Percentiles rank a stretch among this genome's conserved stretches.
These are phyloP conservation scores for Claviceps africana DNA, from an alignment of 2,329 filamentous ascomycete genomes.

Conservation along the genomic window DNA sequence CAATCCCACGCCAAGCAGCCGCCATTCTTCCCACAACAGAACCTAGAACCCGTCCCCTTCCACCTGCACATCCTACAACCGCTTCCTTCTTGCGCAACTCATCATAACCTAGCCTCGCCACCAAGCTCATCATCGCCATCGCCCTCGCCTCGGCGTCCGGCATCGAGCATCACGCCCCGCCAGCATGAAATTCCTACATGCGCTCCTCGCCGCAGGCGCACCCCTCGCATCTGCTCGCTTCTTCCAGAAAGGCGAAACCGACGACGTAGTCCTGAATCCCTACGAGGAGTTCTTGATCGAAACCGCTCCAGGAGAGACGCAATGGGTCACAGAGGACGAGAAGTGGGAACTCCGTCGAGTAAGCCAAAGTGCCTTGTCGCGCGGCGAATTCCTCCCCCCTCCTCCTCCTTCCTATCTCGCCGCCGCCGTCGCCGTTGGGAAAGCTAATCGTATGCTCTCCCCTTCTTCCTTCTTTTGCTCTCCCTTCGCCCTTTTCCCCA, in stretches of 20 bases:
- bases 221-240: slow-evolving; percentile 40
- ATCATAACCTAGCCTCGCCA: too few relatives aligned
- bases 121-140: too few relatives aligned
- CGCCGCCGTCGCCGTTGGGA: too few relatives aligned
- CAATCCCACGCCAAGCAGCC: background rate
- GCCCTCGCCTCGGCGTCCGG: too few relatives aligned
- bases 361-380: slow-evolving; percentile 19
- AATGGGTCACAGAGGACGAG: slow-evolving; percentile 85
- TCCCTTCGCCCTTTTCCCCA: background rate
- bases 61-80: background rate
- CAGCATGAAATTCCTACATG: slow-evolving; percentile 38
- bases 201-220: slow-evolving; percentile 39
- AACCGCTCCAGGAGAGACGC: slow-evolving; percentile 65
- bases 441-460: background rate
- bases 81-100: too few relatives aligned
- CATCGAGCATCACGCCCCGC: too few relatives aligned
- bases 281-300: slow-evolving; percentile 55
- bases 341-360: slow-evolving; percentile 86
- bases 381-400: background rate
- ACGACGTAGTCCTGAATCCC: slow-evolving; percentile 36
- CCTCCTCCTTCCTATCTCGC: too few relatives aligned
- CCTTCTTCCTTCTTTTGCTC: background rate
- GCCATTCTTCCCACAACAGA: too few relatives aligned
- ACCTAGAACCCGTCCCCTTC: background rate
- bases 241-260: slow-evolving; percentile 35